These are phyloP conservation scores for Nannochloropsis granulata DNA, from an alignment of 108 stramenopile species.

Conservation along the genomic window DNA sequence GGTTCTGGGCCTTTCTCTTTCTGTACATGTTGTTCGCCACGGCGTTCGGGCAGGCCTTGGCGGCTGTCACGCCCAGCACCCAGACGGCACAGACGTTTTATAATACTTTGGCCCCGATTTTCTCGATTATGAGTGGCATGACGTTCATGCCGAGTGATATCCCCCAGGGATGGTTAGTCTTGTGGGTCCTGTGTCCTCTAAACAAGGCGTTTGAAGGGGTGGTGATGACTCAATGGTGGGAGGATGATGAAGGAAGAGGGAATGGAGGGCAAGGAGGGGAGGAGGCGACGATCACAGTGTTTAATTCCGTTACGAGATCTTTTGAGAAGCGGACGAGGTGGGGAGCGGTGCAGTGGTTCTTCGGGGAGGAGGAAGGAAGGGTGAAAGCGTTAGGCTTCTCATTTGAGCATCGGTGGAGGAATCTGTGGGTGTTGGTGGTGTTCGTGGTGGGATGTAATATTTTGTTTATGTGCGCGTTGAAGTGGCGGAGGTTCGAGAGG, in stretches of 20 bases:
- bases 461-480: not conserved
- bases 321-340: not conserved
- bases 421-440: not conserved
- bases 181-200: not conserved
- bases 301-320: not conserved
- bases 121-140: not conserved
- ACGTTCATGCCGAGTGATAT: not conserved
- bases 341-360: not conserved
- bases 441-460: not conserved
- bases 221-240: not conserved
- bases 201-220: not conserved
- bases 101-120: not conserved
- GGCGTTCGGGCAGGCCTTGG: not conserved
- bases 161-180: not conserved
- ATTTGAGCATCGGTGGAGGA: not conserved
- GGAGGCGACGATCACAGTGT: not conserved
- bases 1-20: constrained; percentile 22
- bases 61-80: not conserved
- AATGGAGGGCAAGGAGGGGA: not conserved
- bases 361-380: not conserved
- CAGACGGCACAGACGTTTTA: not conserved
- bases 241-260: not conserved
- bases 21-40: not conserved
- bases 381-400: not conserved
- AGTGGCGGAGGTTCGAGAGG: not conserved